These are phyloP conservation scores for Fusarium albosuccineum DNA, from an alignment of 2,329 filamentous ascomycete genomes.

Conservation along the genomic window DNA sequence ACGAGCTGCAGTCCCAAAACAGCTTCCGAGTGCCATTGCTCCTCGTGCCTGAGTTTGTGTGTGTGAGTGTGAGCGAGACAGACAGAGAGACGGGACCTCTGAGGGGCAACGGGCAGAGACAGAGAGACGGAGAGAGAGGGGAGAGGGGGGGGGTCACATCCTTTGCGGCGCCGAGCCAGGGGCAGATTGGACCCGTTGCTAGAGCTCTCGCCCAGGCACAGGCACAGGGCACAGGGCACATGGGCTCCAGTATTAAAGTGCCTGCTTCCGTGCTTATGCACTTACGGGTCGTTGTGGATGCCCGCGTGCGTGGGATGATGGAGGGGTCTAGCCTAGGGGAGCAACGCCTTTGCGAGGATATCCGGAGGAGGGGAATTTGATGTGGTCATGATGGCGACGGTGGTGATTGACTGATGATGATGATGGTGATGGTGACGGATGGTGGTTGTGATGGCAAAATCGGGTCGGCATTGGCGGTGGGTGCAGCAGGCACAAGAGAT, in stretches of 20 bases:
- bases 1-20: slow-evolving; percentile 25
- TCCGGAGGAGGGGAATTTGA: background rate
- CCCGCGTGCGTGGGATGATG: slow-evolving; percentile 28
- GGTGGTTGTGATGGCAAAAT: background rate
- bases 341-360: slow-evolving; percentile 7
- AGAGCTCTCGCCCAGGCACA: slow-evolving; percentile 27
- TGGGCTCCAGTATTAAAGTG: slow-evolving; percentile 43
- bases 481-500: too few species aligned
- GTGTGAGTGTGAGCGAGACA: background rate
- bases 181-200: slow-evolving; percentile 36
- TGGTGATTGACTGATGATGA: too few species aligned
- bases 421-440: background rate
- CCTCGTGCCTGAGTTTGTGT: slow-evolving; percentile 32
- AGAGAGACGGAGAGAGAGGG: slow-evolving; percentile 12
- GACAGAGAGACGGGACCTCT: background rate
- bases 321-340: slow-evolving; percentile 12
- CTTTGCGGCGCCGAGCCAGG: slow-evolving; percentile 37
- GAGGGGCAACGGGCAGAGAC: slow-evolving; percentile 27
- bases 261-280: slow-evolving; percentile 38
- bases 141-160: slow-evolving; percentile 24
- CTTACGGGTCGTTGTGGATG: slow-evolving; percentile 37
- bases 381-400: background rate
- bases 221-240: slow-evolving; percentile 29
- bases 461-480: background rate
- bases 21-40: slow-evolving; percentile 12